Conservation (phyloP, 208 protist genomes). For the Acanthamoeba rhysodes region DNA sequence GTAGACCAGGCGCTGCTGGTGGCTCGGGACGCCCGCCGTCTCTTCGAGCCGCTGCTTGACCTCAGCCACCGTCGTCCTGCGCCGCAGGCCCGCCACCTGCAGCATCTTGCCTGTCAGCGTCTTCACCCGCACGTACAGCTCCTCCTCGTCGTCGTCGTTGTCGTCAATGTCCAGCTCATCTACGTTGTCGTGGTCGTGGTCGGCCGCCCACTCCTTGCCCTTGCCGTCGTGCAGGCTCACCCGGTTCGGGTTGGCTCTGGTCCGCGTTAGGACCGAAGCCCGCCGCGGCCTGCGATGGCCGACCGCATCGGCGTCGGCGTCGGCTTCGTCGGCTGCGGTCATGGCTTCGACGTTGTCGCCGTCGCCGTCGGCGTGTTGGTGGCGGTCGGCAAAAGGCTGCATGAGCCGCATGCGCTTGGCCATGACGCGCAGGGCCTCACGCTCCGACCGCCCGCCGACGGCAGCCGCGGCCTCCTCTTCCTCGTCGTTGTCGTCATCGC, state of each 20-base stretch:
- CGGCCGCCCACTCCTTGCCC: neutral
- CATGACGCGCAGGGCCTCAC: neutral
- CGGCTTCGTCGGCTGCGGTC: neutral
- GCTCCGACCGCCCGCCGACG: neutral
- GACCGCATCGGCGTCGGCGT: neutral
- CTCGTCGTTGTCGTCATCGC: neutral
- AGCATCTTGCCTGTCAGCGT: constrained; percentile 83
- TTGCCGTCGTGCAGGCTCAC: neutral
- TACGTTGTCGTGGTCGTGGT: neutral
- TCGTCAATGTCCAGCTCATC: neutral
- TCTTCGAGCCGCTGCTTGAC: constrained; percentile 61
- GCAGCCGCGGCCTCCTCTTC: neutral
- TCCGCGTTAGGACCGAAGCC: neutral
- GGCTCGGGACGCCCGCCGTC: constrained; percentile 38
- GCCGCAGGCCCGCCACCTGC: constrained; percentile 22
- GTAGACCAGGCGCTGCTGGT: constrained; percentile 57
- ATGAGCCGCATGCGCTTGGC: constrained; percentile 72
- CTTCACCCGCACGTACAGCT: constrained; percentile 82
- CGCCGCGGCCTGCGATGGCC: neutral
- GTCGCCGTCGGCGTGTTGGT: neutral
- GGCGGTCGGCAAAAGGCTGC: constrained; percentile 5
- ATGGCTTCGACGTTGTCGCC: neutral
- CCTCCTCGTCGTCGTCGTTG: neutral
- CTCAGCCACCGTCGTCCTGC: neutral
- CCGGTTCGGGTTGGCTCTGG: constrained; percentile 1